Percentiles rank a stretch among this genome's conserved stretches.
phyloP scores from a whole-genome alignment of 257 asterid species.

The Echium plantagineum region DNA sequence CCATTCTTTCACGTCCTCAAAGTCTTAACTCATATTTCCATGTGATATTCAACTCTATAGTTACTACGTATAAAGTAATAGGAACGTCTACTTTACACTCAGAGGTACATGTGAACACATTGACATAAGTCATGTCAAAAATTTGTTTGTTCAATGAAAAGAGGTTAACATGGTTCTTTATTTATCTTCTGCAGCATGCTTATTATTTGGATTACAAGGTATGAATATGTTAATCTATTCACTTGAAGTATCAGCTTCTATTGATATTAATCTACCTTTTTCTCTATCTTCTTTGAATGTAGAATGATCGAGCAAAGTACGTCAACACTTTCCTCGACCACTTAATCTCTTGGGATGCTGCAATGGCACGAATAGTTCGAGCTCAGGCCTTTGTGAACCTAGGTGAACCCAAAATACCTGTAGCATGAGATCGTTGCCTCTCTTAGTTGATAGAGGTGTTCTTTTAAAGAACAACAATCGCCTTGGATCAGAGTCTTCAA shows the following conservation, averaged over 20 bases:
- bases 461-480: not conserved
- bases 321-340: conserved; percentile 24
- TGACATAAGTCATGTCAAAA: not conserved
- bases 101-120: not conserved
- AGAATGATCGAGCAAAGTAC: conserved; percentile 29
- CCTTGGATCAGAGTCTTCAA: not conserved
- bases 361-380: conserved; percentile 80
- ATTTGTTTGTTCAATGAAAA: not conserved
- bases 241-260: not conserved
- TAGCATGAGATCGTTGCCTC: conserved; percentile 39
- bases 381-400: conserved; percentile 90
- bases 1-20: no score
- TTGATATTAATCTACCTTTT: not conserved
- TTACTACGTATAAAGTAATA: no score
- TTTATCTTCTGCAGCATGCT: conserved; percentile 31
- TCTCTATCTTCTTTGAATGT: not conserved
- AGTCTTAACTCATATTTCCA: no score
- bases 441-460: not conserved
- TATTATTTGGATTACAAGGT: conserved; percentile 41
- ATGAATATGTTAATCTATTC: conserved; percentile 1
- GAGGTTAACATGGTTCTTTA: not conserved
- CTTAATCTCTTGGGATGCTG: conserved; percentile 73
- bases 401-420: conserved; percentile 90
- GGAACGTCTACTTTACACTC: not conserved
- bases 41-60: no score